These are phyloP conservation scores for Ulmus americana DNA, from an alignment of 331 rosid species.

Conservation along the genomic window DNA sequence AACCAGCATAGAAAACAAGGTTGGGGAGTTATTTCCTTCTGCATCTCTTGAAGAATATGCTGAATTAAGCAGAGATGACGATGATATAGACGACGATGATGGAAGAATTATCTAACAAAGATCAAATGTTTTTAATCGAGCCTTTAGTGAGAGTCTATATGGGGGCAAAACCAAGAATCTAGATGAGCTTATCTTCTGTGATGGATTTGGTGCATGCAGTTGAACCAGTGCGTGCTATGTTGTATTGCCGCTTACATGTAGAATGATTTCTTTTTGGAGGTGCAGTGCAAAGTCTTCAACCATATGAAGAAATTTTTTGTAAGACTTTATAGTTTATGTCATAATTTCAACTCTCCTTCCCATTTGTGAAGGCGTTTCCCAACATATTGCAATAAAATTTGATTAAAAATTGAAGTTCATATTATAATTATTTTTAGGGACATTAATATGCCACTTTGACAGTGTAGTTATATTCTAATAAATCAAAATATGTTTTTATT, in stretches of 20 bases:
- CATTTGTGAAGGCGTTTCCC: too few species aligned
- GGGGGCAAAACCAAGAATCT: not conserved
- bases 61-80: conserved; percentile 28
- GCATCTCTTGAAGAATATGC: conserved; percentile 64
- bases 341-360: too few species aligned
- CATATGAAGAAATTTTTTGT: not conserved
- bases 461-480: too few species aligned
- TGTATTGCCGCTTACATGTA: not conserved
- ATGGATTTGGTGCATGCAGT: not conserved
- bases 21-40: conserved; percentile 49
- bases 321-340: not conserved
- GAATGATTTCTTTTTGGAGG: not conserved
- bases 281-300: not conserved
- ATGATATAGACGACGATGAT: conserved; percentile 14
- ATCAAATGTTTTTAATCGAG: not conserved
- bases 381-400: too few species aligned
- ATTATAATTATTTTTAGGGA: too few species aligned
- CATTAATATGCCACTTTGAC: too few species aligned
- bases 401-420: too few species aligned
- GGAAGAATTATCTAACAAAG: conserved; percentile 15
- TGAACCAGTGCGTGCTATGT: not conserved
- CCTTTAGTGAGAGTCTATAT: not conserved
- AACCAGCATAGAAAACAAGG: conserved; percentile 43
- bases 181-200: not conserved
- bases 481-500: too few species aligned